These are phyloP conservation scores for Lophiostoma macrostomum DNA, from an alignment of 495 filamentous ascomycete genomes.

Conservation along the genomic window DNA sequence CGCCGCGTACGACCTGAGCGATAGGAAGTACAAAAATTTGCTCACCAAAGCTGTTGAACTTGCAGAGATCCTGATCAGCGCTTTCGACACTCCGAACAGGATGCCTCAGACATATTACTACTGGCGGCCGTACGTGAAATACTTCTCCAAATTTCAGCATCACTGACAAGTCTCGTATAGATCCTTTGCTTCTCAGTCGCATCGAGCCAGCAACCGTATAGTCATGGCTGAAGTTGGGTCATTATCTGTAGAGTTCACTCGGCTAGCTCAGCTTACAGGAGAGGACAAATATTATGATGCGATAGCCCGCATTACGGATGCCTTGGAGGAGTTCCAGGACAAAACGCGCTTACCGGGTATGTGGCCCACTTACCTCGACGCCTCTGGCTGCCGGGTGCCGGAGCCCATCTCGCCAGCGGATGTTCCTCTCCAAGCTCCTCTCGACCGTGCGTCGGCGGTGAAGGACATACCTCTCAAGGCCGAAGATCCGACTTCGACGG, in stretches of 20 bases:
- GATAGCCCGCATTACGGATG: conserved; percentile 84
- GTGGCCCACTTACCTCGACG: conserved; percentile 80
- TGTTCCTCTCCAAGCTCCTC: conserved; percentile 12
- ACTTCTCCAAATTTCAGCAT: neutral
- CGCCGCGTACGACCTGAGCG: conserved; percentile 47
- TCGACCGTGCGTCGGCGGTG: neutral
- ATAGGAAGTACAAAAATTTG: conserved; percentile 62
- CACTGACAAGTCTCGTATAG: conserved; percentile 30
- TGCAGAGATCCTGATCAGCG: conserved; percentile 81
- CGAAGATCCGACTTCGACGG: neutral
- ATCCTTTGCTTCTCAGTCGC: conserved; percentile 58
- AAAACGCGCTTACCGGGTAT: conserved; percentile 74
- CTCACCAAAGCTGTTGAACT: conserved; percentile 86
- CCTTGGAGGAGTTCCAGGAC: conserved; percentile 74
- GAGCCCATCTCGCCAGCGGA: conserved; percentile 19
- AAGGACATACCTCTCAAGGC: neutral
- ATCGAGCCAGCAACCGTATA: conserved; percentile 59
- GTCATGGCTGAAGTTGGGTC: conserved; percentile 85
- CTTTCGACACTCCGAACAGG: conserved; percentile 94
- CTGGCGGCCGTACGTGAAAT: conserved; percentile 66
- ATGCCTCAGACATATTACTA: conserved; percentile 88
- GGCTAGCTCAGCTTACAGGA: conserved; percentile 85
- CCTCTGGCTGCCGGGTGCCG: conserved; percentile 59
- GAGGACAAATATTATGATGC: conserved; percentile 92
- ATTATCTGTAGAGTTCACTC: conserved; percentile 90